These are phyloP conservation scores for Umbelopsis sp. DNA, from an alignment of 192 early-diverging fungal species.

Conservation along the genomic window DNA sequence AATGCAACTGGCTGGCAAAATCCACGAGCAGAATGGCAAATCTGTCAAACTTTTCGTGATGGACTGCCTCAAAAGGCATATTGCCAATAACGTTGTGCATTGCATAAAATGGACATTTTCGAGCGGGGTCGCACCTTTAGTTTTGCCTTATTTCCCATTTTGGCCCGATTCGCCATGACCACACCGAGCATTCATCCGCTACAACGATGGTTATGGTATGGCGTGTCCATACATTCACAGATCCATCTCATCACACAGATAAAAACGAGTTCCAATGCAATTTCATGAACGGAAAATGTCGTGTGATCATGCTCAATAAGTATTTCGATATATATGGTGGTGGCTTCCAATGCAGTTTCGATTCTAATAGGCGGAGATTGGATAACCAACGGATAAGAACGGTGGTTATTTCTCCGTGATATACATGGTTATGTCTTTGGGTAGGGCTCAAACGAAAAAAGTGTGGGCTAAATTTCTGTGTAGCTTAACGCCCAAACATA, in stretches of 20 bases:
- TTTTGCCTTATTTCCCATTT: not conserved
- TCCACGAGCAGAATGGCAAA: slow-evolving; percentile 7
- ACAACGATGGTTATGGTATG: not conserved
- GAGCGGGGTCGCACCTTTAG: not conserved
- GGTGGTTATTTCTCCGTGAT: not conserved
- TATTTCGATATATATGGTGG: too few species aligned
- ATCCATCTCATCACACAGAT: too few species aligned
- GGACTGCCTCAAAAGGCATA: not conserved
- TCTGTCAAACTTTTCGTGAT: slow-evolving; percentile 8
- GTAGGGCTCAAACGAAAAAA: too few species aligned
- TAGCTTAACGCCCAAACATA: too few species aligned
- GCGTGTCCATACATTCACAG: too few species aligned
- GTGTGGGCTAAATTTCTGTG: too few species aligned
- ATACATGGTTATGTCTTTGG: too few species aligned
- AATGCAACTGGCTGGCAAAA: not conserved
- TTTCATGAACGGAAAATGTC: too few species aligned
- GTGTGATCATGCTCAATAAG: too few species aligned
- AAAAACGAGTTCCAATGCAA: too few species aligned
- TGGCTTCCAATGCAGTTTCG: slow-evolving; percentile 3
- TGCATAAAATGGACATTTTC: not conserved
- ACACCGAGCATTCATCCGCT: not conserved
- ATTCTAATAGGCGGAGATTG: not conserved
- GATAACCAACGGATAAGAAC: not conserved
- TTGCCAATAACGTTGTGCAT: slow-evolving; percentile 11
- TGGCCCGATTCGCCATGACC: not conserved